phyloP scores from a whole-genome alignment of 257 asterid species.

The Rehmannia glutinosa region DNA sequence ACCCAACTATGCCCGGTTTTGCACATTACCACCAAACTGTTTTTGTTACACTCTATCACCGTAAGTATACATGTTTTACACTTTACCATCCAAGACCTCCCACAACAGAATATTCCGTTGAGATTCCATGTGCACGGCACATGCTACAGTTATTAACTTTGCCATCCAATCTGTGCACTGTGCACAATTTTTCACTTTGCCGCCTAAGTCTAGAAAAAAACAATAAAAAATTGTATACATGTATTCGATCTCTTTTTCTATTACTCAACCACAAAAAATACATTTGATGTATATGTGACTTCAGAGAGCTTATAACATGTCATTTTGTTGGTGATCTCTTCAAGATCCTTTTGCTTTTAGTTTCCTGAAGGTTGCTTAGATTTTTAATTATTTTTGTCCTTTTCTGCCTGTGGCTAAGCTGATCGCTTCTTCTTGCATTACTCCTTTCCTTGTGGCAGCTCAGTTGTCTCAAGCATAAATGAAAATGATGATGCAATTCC shows the following conservation, averaged over 20 bases:
- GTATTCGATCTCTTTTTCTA: too few species aligned
- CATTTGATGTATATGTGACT: conserved; percentile 6
- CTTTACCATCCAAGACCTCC: too few species aligned
- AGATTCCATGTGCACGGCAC: neutral
- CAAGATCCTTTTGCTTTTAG: conserved; percentile 10
- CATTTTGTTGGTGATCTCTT: neutral
- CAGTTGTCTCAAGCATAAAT: conserved; percentile 52
- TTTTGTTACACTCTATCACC: neutral
- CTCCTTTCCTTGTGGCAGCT: conserved; percentile 61
- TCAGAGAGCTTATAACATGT: neutral
- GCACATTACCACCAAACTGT: neutral
- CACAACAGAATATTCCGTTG: neutral
- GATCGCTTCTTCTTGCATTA: conserved; percentile 15
- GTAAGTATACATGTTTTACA: neutral
- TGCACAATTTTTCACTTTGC: neutral
- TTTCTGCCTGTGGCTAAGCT: conserved; percentile 13
- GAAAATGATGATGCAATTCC: conserved; percentile 79
- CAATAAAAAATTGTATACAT: too few species aligned
- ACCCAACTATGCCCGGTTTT: neutral
- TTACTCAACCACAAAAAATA: neutral
- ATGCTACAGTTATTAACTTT: neutral
- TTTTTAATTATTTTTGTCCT: neutral
- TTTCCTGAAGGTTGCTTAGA: conserved; percentile 8
- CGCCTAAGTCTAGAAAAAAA: neutral
- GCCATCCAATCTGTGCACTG: neutral